Percentiles rank a stretch among this genome's conserved stretches.
Conservation (phyloP, 2,329 filamentous ascomycete species). For the Huntiella decipiens region DNA sequence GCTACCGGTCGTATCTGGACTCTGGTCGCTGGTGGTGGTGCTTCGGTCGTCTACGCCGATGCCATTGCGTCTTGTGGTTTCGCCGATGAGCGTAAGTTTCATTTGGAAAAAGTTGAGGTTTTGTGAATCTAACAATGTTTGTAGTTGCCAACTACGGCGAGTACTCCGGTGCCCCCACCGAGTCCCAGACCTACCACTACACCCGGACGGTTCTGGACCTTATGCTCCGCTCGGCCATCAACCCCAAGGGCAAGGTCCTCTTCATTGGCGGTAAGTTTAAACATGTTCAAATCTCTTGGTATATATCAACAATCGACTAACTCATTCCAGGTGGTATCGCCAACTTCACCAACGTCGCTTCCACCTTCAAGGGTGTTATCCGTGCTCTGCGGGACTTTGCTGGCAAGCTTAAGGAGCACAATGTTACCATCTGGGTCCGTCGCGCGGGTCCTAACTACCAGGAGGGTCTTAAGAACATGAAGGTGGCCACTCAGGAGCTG, state of each 20-base stretch:
- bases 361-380: conserved; percentile 99
- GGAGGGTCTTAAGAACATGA: conserved; percentile 99
- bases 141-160: conserved; percentile 90
- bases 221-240: conserved; percentile 77
- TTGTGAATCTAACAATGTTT: not conserved
- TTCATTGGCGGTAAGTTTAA: conserved; percentile 64
- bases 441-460: conserved; percentile 91
- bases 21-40: conserved; percentile 95
- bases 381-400: conserved; percentile 83
- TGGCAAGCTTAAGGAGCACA: conserved; percentile 77
- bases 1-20: conserved; percentile 87
- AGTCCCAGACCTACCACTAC: conserved; percentile 99
- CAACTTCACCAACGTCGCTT: conserved; percentile 99
- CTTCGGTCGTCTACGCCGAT: conserved; percentile 96
- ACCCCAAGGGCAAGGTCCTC: conserved; percentile 86
- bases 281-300: not conserved
- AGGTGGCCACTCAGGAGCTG: conserved; percentile 83
- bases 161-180: conserved; percentile 96
- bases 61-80: conserved; percentile 94
- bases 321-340: conserved; percentile 53
- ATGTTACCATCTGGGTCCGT: conserved; percentile 91
- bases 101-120: not conserved
- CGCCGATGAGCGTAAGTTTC: conserved; percentile 47
- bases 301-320: not conserved
- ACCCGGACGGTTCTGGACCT: conserved; percentile 91